These are phyloP conservation scores for Podaxis sp. DNA, from an alignment of 768 basidiomycete genomes.

Conservation along the genomic window DNA sequence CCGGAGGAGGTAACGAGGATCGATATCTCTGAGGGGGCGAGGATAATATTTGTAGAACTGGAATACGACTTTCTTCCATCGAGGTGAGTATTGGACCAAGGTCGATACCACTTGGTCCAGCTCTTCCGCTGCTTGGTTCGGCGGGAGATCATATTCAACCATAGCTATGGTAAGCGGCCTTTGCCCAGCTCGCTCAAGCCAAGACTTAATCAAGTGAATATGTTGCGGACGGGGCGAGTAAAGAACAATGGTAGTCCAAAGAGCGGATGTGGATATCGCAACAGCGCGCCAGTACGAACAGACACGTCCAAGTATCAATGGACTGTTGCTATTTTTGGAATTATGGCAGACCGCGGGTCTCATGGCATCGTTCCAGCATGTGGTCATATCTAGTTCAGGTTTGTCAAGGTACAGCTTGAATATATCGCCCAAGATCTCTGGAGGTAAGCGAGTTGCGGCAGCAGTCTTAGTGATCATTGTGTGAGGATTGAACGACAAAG, in stretches of 20 bases:
- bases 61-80: background rate
- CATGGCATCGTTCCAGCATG: background rate
- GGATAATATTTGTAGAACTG: background rate
- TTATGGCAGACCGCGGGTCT: background rate
- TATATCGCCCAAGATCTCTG: background rate
- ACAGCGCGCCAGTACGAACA: background rate
- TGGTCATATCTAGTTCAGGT: background rate
- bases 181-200: background rate
- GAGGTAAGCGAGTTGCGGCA: background rate
- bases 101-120: background rate
- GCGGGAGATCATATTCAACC: background rate
- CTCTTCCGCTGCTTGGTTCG: background rate
- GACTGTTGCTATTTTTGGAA: background rate
- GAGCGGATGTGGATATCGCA: background rate
- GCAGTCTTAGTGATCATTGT: background rate
- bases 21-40: background rate
- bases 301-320: background rate
- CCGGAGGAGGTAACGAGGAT: background rate
- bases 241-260: background rate
- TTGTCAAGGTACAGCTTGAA: background rate
- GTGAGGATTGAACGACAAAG: background rate
- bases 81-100: background rate
- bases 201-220: background rate
- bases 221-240: background rate
- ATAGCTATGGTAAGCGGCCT: background rate